These are phyloP conservation scores for Gaertneriomyces semiglobifer DNA, from an alignment of 192 early-diverging fungal genomes.

Conservation along the genomic window DNA sequence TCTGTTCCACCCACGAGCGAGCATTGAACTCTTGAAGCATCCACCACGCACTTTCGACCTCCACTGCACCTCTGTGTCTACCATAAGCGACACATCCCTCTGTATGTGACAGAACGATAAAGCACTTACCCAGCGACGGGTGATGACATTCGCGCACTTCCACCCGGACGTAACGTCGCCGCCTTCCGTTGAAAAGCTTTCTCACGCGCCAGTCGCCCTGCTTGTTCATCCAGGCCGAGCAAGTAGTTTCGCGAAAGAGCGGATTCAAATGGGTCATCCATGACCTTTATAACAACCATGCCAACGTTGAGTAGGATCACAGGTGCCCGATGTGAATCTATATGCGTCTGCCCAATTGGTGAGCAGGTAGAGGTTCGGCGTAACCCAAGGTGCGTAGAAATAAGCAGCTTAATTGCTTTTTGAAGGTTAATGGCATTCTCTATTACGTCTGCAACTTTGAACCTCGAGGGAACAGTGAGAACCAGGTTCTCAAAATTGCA, in stretches of 20 bases:
- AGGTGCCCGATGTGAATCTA: slow-evolving; percentile 22
- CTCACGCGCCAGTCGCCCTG: slow-evolving; percentile 37
- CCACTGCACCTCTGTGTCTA: slow-evolving; percentile 7
- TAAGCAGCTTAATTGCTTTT: slow-evolving; percentile 39
- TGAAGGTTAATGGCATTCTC: slow-evolving; percentile 42
- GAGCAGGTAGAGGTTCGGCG: slow-evolving; percentile 10
- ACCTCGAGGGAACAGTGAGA: slow-evolving; percentile 27
- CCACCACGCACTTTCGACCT: slow-evolving; percentile 48
- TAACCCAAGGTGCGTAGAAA: slow-evolving; percentile 27
- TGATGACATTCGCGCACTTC: too few relatives aligned
- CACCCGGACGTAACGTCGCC: slow-evolving; percentile 16
- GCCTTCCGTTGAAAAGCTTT: slow-evolving; percentile 51
- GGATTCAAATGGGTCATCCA: slow-evolving; percentile 47
- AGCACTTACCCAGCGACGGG: too few relatives aligned
- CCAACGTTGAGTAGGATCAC: slow-evolving; percentile 19
- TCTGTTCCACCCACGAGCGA: slow-evolving; percentile 38
- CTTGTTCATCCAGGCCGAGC: slow-evolving; percentile 42
- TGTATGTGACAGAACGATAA: too few relatives aligned
- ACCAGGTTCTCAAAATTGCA: neutral
- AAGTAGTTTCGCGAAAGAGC: slow-evolving; percentile 40
- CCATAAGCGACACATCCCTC: too few relatives aligned
- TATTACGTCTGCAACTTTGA: slow-evolving; percentile 37
- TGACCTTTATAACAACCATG: slow-evolving; percentile 27
- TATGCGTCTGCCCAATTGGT: slow-evolving; percentile 2
- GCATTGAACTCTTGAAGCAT: slow-evolving; percentile 51